A percentile compares a stretch with the other conserved stretches of the same genome.
Evolutionary conservation across 441 rosid species (phyloP).

Genomic region (Corymbia citriodora): DNA sequence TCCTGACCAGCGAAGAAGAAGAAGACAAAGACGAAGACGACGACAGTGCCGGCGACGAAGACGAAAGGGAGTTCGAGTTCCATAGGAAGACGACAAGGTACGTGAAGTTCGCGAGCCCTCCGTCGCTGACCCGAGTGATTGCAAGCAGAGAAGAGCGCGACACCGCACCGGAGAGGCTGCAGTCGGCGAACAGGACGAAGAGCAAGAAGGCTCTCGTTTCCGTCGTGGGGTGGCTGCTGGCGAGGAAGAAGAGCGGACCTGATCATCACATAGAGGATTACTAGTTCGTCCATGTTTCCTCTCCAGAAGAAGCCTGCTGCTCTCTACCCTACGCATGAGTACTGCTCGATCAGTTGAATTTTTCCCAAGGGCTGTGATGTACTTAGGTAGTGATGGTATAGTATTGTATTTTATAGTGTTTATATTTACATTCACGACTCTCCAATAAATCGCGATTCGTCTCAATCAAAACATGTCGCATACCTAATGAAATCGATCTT

Average conservation of each 20-base stretch:
- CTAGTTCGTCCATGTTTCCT: not conserved
- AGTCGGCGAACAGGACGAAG: conserved; percentile 7
- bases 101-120: conserved; percentile 56
- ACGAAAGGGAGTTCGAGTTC: not conserved
- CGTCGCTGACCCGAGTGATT: conserved; percentile 42
- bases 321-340: no score
- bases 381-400: not conserved
- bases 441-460: not conserved
- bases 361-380: not conserved
- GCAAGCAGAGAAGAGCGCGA: conserved; percentile 18
- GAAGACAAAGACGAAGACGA: conserved; percentile 9
- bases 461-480: not conserved
- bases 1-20: conserved; percentile 6
- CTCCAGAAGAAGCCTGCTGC: not conserved
- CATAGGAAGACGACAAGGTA: conserved; percentile 33
- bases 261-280: not conserved
- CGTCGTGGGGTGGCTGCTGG: conserved; percentile 46
- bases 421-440: not conserved
- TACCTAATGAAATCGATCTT: not conserved
- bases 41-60: not conserved
- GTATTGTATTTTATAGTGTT: not conserved
- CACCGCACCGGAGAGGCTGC: not conserved
- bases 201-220: conserved; percentile 34
- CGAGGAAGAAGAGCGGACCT: conserved; percentile 31
- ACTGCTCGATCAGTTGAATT: not conserved